These are phyloP conservation scores for Aspergillus pseudoviridinutans DNA, from an alignment of 2,329 filamentous ascomycete species.

Conservation along the genomic window DNA sequence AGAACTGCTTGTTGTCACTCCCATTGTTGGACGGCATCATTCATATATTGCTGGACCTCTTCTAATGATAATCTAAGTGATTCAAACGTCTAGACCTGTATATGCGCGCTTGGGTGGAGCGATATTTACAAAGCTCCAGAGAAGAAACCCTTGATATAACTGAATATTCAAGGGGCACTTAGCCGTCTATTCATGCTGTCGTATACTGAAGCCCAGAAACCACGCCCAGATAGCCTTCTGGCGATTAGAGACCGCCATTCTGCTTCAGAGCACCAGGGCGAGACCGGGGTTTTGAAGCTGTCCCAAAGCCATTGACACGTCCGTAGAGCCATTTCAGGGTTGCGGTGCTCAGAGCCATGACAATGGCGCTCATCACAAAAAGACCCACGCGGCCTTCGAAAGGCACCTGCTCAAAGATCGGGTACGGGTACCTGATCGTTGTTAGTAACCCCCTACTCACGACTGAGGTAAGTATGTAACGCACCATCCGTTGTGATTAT, in stretches of 20 bases:
- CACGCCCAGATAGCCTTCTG: not conserved
- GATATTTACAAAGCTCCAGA: not conserved
- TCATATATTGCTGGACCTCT: no score
- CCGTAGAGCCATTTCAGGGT: conserved; percentile 68
- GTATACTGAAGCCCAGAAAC: not conserved
- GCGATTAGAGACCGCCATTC: conserved; percentile 18
- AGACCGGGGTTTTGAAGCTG: conserved; percentile 15
- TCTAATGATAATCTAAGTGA: not conserved
- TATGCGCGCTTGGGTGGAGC: not conserved
- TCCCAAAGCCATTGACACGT: conserved; percentile 40
- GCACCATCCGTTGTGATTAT: conserved; percentile 56
- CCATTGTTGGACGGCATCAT: no score
- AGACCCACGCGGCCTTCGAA: conserved; percentile 63
- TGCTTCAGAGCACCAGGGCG: conserved; percentile 27
- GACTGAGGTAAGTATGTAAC: conserved; percentile 18
- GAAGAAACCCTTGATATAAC: not conserved
- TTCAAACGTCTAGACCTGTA: not conserved
- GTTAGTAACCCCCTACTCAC: conserved; percentile 2
- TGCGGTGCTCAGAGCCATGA: conserved; percentile 69
- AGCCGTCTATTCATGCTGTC: not conserved
- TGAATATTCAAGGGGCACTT: not conserved
- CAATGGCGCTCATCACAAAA: conserved; percentile 64
- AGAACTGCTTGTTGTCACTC: no score
- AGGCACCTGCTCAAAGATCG: conserved; percentile 68
- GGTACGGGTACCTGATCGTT: conserved; percentile 71